These are phyloP conservation scores for Phytophthora fragariaefolia DNA, from an alignment of 352 stramenopile genomes.

Conservation along the genomic window DNA sequence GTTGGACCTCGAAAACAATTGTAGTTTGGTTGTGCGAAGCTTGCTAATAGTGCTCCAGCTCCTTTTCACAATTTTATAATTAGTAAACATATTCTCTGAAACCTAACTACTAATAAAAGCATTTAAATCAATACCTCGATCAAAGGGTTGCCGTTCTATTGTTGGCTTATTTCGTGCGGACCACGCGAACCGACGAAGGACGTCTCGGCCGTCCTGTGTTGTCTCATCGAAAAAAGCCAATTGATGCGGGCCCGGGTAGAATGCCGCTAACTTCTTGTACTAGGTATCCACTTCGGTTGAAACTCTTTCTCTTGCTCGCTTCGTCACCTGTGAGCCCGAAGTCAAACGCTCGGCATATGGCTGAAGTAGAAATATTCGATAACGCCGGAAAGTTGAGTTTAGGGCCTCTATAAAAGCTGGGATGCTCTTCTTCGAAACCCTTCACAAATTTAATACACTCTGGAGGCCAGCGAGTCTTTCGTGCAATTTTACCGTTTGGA, in stretches of 20 bases:
- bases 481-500: too few species aligned
- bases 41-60: too few species aligned
- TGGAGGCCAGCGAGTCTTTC: too few species aligned
- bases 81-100: neutral
- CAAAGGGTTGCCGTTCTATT: neutral
- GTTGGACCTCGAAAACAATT: too few species aligned
- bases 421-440: too few species aligned
- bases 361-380: too few species aligned
- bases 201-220: neutral
- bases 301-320: slow-evolving; percentile 1
- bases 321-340: too few species aligned
- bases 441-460: too few species aligned
- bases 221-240: neutral
- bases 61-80: neutral
- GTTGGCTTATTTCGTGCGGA: neutral
- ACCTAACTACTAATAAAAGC: neutral
- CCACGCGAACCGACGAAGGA: neutral
- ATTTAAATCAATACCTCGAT: neutral
- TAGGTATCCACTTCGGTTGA: slow-evolving; percentile 1
- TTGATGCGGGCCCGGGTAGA: neutral
- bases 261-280: slow-evolving; percentile 7
- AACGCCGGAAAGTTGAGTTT: too few species aligned
- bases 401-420: too few species aligned
- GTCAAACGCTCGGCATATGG: too few species aligned
- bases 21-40: too few species aligned